These are phyloP conservation scores for Tylopilus felleus DNA, from an alignment of 768 basidiomycete genomes.

Conservation along the genomic window DNA sequence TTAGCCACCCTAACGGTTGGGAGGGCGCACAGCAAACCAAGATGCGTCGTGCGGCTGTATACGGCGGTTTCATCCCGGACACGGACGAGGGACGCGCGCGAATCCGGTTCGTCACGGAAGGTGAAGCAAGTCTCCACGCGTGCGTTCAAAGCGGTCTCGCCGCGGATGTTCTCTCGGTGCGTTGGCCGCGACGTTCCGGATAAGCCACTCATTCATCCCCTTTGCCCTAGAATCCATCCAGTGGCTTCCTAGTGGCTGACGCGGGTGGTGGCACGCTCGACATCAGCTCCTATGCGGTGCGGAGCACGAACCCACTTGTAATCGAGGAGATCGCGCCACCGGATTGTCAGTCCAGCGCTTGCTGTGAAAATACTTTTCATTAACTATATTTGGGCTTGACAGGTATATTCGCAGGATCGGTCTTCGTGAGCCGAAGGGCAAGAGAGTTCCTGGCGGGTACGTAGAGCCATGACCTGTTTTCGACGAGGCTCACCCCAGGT, in stretches of 20 bases:
- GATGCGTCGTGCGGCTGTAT: constrained; percentile 71
- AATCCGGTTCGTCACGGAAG: constrained; percentile 79
- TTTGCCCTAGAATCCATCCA: constrained; percentile 57
- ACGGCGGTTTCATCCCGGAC: constrained; percentile 71
- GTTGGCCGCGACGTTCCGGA: constrained; percentile 17
- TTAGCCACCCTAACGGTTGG: constrained; percentile 83
- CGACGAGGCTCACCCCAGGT: constrained; percentile 5
- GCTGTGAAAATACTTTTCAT: background rate
- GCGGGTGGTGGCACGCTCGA: constrained; percentile 81
- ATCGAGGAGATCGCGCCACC: constrained; percentile 84
- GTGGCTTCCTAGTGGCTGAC: constrained; percentile 76
- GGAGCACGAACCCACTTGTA: constrained; percentile 62
- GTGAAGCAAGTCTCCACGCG: constrained; percentile 80
- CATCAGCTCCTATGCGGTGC: constrained; percentile 76
- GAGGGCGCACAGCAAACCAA: constrained; percentile 72
- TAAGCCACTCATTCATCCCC: constrained; percentile 1
- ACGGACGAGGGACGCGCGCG: constrained; percentile 68
- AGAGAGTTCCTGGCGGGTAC: constrained; percentile 68
- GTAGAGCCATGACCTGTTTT: background rate
- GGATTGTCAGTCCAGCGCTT: constrained; percentile 51
- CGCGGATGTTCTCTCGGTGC: constrained; percentile 70
- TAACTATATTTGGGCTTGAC: constrained; percentile 11
- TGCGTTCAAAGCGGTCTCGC: constrained; percentile 77
- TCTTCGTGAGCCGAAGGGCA: constrained; percentile 76
- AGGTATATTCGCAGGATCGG: constrained; percentile 81